Conservation (phyloP, 495 filamentous ascomycete genomes). For the Daldinia concentrica region DNA sequence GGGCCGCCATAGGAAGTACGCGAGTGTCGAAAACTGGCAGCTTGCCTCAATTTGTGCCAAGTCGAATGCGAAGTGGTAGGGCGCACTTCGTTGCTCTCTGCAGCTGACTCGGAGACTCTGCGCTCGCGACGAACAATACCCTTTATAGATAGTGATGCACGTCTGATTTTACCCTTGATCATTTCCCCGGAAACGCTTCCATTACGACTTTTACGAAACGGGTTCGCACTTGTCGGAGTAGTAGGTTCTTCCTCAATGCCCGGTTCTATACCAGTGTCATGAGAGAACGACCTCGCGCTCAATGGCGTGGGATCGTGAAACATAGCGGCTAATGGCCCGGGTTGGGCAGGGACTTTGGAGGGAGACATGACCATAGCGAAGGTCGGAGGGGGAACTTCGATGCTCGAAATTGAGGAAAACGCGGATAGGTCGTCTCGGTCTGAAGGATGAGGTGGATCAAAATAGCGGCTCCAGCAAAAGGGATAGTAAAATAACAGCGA, state of each 20-base stretch:
- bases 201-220: conserved; percentile 37
- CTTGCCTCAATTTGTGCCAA: conserved; percentile 60
- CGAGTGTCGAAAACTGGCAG: conserved; percentile 59
- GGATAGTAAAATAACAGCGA: not conserved
- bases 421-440: not conserved
- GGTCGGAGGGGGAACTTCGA: not conserved
- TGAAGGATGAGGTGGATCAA: not conserved
- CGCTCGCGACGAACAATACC: conserved; percentile 58
- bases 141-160: conserved; percentile 61
- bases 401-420: not conserved
- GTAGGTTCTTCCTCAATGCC: conserved; percentile 27
- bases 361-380: conserved; percentile 31
- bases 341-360: conserved; percentile 25
- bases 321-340: conserved; percentile 22
- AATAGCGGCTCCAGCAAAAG: not conserved
- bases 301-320: conserved; percentile 34
- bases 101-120: conserved; percentile 52
- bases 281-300: conserved; percentile 42
- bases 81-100: conserved; percentile 47
- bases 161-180: conserved; percentile 58
- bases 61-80: conserved; percentile 58
- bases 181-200: conserved; percentile 49
- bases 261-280: conserved; percentile 40
- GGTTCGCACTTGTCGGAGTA: conserved; percentile 33
- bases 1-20: conserved; percentile 50